Evolutionary conservation across 129 eudicot genomes (phyloP), one percentile per base, ranked within the genome.

Genomic region (Logfia minima): DNA sequence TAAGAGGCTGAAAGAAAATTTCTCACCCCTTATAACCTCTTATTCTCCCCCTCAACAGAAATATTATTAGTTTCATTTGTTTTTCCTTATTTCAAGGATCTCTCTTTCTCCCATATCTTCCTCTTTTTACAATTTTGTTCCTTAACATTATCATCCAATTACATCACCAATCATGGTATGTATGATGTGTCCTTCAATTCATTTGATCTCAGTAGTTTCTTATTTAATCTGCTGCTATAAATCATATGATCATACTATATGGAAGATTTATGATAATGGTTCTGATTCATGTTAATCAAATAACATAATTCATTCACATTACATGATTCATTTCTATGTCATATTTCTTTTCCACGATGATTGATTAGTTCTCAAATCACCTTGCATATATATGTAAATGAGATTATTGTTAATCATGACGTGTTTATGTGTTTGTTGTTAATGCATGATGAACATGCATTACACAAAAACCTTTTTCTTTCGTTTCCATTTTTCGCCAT

Each of bases 101-200:
- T 78, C 79, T 65, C 45, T 13, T 17, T 18, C 74, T 23, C 55
- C 35, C 19, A 37, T 55, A 31, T 70, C 39, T 67, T 81, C 69
- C 35, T 72, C 76, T 58, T 59, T 79, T 60, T 41, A 39, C 64
- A 29, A 16, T 74, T 31, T 55, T 65, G 37, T 37, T 74, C 72
- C 43, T 58, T 41, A 45, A 61, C 70, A 21, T 77, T 24, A 37
- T 70, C 73, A 64, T 63, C 41, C 24, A 19, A 75, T 43, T 24
- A 80, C 83, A 70, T 60, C 75, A 81, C 8, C 78, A 79, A 80
- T 72, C 86, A 87, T 87, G 89, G 92, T 87, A 82, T 24, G 83
- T 70, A 45, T 73, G 8, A 23, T 63, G 68, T 19, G 34, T 66
- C 23, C 16, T 55, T 41, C 48, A 41, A 2, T 68, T 66, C 60